Evolutionary conservation across 805 yeast genomes (phyloP), one percentile per base, ranked within the genome.

Genomic region (Yarrowia osloensis): DNA sequence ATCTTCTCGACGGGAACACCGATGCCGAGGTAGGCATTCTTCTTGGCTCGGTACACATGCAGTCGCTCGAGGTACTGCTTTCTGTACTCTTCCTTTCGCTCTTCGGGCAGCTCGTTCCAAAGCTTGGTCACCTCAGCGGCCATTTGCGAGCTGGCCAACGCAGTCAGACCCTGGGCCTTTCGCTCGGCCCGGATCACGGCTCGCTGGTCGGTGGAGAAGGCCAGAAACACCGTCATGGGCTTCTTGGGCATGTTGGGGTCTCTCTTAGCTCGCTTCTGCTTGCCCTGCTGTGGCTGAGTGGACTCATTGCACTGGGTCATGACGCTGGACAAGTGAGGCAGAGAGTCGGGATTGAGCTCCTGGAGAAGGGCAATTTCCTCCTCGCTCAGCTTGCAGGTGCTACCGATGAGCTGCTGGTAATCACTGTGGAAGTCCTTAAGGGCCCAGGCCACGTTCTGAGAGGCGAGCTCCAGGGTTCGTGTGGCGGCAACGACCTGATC

Each of bases 201-300:
- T 74, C 97, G 86, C 70, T 86, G 84, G 71, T 85, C 86, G 70
- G 89, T 88, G 66, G 91, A 86, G 78, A 86, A 94, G 49, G 87
- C 84, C 77, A 94, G 90, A 80, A 87, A 93, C 50, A 90, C 89
- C 24, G 97, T 92, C 74, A 91, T 81, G 17, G 99, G 98, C 74
- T 92, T 92, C 82, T 90, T 91, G 68, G 99, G 99, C 52, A 97
- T 97, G 74, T 90, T 88, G 65, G 98, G 98, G 77, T 94, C 98
- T 72, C 59, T 11, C 7, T 17, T 12, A 3, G 5, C n/a, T 15
- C 33, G 40, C 28, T 54, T 37, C 3, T 22, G 6, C 42, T 28
- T 47, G 29, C 5, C 7, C 13, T 15, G 6, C 28, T 33, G n/a
- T 19, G 8, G 46, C 46, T 40, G 24, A 7, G 7, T 1, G 29